Percentiles rank a stretch among this genome's conserved stretches.
phyloP scores from a whole-genome alignment of 1,284 basidiomycete genomes.

The Cryptococcus neoformans region DNA sequence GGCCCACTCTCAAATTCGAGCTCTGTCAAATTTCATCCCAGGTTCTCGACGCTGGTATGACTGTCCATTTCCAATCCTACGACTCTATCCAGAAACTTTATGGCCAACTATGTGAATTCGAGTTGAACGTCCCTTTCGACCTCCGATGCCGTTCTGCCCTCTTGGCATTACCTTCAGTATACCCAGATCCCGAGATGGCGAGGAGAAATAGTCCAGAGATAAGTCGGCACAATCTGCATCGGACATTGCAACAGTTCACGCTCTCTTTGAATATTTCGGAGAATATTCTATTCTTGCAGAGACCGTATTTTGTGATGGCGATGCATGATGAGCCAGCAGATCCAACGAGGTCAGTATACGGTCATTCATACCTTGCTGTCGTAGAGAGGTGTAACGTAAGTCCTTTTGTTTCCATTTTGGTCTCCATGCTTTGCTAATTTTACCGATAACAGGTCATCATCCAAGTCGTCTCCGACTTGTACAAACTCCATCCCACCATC shows the following conservation, averaged over 20 bases:
- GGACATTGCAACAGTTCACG: slow-evolving; percentile 31
- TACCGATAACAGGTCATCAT: slow-evolving; percentile 20
- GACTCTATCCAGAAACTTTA: slow-evolving; percentile 20
- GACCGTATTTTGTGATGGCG: slow-evolving; percentile 36
- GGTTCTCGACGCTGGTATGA: slow-evolving; percentile 17
- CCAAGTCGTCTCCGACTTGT: slow-evolving; percentile 21
- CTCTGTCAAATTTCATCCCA: slow-evolving; percentile 22
- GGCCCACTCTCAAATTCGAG: slow-evolving; percentile 28
- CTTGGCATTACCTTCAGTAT: slow-evolving; percentile 20
- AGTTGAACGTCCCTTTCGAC: slow-evolving; percentile 23
- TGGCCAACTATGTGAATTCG: slow-evolving; percentile 22
- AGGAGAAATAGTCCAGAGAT: slow-evolving; percentile 17
- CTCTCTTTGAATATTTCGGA: slow-evolving; percentile 26
- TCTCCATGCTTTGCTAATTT: too few relatives aligned
- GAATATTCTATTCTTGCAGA: slow-evolving; percentile 26
- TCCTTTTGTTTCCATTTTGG: background rate
- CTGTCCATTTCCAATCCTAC: slow-evolving; percentile 19
- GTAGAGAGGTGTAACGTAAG: slow-evolving; percentile 32
- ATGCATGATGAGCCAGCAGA: slow-evolving; percentile 29
- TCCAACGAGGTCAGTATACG: slow-evolving; percentile 24
- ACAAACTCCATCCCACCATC: slow-evolving; percentile 25
- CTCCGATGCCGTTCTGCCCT: slow-evolving; percentile 26
- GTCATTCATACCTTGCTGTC: slow-evolving; percentile 28
- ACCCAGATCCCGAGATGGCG: slow-evolving; percentile 18
- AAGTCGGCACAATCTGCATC: slow-evolving; percentile 17